Evolutionary conservation across 345 rosid species (phyloP).

Genomic region (Isatis tinctoria): DNA sequence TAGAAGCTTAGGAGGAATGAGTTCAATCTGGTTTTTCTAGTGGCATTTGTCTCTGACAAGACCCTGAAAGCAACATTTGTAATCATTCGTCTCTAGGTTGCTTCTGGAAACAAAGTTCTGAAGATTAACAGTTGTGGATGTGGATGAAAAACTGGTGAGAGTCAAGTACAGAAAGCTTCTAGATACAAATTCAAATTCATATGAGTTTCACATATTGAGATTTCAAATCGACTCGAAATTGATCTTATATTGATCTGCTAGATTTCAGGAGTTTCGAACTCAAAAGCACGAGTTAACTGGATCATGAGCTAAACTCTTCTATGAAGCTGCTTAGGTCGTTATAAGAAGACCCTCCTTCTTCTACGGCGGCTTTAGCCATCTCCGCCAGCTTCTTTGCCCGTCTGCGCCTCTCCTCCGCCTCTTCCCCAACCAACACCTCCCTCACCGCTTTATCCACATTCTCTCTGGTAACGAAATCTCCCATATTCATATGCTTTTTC

Average conservation of each 20-base stretch:
- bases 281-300: neutral
- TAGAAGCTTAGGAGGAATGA: neutral
- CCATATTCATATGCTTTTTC: conserved; percentile 17
- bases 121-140: conserved; percentile 49
- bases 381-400: conserved; percentile 20
- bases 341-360: conserved; percentile 50
- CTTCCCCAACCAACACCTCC: conserved; percentile 37
- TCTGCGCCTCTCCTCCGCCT: conserved; percentile 36
- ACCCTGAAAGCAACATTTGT: neutral
- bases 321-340: conserved; percentile 33
- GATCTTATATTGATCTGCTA: no score
- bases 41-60: neutral
- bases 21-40: neutral
- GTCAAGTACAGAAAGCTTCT: neutral
- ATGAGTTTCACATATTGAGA: neutral
- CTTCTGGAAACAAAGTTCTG: no score
- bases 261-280: neutral
- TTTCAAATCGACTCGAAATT: no score
- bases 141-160: conserved; percentile 62
- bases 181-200: neutral
- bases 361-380: conserved; percentile 38
- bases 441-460: conserved; percentile 28
- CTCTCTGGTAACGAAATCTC: conserved; percentile 26
- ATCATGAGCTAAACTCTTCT: conserved; percentile 28
- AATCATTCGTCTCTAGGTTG: neutral